phyloP scores from a whole-genome alignment of 2,329 filamentous ascomycete genomes.

The Pseudomassariella vexata region DNA sequence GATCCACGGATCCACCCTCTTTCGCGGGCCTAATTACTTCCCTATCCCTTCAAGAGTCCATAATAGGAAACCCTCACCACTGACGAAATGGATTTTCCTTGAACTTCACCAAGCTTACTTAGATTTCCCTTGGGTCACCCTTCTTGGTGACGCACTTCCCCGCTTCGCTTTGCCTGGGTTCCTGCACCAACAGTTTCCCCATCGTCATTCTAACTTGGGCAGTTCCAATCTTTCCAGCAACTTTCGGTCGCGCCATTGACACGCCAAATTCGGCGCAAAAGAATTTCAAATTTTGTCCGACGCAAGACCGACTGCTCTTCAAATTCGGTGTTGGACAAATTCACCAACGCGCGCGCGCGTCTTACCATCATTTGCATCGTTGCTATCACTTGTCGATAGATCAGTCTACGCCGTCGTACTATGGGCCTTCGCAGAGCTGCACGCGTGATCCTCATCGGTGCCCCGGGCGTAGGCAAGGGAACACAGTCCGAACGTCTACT shows the following conservation, averaged over 20 bases:
- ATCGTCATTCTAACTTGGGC: slow-evolving; percentile 32
- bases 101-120: slow-evolving; percentile 5
- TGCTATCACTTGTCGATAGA: slow-evolving; percentile 4
- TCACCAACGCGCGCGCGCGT: neutral
- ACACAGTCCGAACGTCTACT: slow-evolving; percentile 91
- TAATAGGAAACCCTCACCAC: too few relatives aligned
- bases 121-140: slow-evolving; percentile 9
- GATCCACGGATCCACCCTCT: too few relatives aligned
- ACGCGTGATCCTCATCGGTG: slow-evolving; percentile 88
- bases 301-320: too few relatives aligned
- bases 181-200: slow-evolving; percentile 2
- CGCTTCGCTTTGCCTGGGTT: slow-evolving; percentile 2
- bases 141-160: slow-evolving; percentile 4
- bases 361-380: slow-evolving; percentile 1
- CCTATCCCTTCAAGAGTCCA: too few relatives aligned
- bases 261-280: too few relatives aligned
- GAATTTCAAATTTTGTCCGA: slow-evolving; percentile 1
- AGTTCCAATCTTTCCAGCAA: too few relatives aligned
- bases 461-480: slow-evolving; percentile 94
- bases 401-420: slow-evolving; percentile 15
- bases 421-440: slow-evolving; percentile 75
- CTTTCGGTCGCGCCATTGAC: too few relatives aligned
- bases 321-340: too few relatives aligned
- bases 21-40: too few relatives aligned
- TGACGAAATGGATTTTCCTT: slow-evolving; percentile 12